Evolutionary conservation across 2,329 filamentous ascomycete species (phyloP), one percentile per base, ranked within the genome.

Genomic region (Gnomoniopsis smithogilvyi): DNA sequence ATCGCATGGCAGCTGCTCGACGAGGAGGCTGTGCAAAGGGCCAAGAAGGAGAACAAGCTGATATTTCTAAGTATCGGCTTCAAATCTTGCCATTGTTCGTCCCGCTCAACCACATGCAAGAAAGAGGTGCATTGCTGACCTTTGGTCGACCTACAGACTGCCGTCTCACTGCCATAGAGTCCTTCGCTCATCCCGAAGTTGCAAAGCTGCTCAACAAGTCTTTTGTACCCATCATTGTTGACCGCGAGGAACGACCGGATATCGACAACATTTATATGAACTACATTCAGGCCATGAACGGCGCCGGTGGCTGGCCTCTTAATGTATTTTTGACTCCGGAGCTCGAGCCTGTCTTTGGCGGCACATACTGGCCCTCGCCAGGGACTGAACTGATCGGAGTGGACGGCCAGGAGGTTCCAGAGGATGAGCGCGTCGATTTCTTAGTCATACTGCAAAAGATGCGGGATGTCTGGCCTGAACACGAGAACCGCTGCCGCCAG

Each of bases 241-340:
- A 99, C 73, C 86, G 93, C 61, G 95, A 99, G 74, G 92, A 96
- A 74, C 87, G 94, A 26, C 94, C 94, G 10, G 93, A 98, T 70
- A 86, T 98, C 64, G 95, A 99, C 70, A 87, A 90, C 62, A 93
- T 98, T 64, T 98, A 98, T 73, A 97, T 97, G 92, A 96, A 96
- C 76, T 99, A 96, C 73, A 89, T 96, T 45, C 92, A 97, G 72
- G 94, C 94, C 1, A 94, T 95, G 12, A 96, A 90, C 60, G 92
- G 90, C 21, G 88, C 85, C 1, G 94, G 92, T 11, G 95, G 95
- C 43, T 98, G 95, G 93, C 95, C 95, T 1, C 77, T 98, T 62
- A 98, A 97, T 69, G 88, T 96, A n/a, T 98, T 99, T 71, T 82
- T 98, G 33, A 99, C 95, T 0, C 92, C 95, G 0, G 88, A 96